phyloP scores from a whole-genome alignment of 2,329 filamentous ascomycete genomes.

The Ophiostoma quercus region DNA sequence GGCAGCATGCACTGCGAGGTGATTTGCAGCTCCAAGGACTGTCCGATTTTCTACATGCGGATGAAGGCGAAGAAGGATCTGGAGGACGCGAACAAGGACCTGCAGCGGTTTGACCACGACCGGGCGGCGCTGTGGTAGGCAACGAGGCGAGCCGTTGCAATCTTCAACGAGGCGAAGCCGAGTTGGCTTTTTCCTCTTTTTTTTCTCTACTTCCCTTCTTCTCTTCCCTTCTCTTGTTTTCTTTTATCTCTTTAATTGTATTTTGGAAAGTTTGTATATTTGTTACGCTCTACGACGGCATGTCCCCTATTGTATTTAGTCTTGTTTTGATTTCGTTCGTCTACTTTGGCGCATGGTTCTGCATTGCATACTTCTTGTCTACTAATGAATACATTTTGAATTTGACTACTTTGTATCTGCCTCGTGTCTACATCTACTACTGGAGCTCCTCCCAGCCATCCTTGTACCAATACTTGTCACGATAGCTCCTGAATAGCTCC shows the following conservation, averaged over 20 bases:
- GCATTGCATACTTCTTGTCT: neutral
- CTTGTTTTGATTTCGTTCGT: neutral
- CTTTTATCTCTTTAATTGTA: neutral
- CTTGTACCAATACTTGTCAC: neutral
- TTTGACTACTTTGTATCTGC: neutral
- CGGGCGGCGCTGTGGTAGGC: constrained; percentile 44
- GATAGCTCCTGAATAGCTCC: neutral
- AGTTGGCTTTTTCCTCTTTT: neutral
- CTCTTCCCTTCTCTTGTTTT: neutral
- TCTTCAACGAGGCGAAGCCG: neutral
- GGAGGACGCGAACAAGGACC: constrained; percentile 86
- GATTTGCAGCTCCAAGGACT: constrained; percentile 93
- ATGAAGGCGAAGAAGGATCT: constrained; percentile 99
- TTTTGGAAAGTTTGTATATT: neutral
- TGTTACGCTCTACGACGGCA: neutral
- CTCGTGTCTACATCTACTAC: neutral
- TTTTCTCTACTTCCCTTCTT: neutral
- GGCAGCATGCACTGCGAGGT: constrained; percentile 98
- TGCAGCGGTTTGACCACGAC: constrained; percentile 84
- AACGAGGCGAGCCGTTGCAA: neutral
- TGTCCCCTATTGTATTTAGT: neutral
- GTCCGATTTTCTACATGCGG: constrained; percentile 99
- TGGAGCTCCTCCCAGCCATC: neutral
- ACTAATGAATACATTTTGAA: neutral
- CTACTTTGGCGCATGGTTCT: neutral